Base-by-base conservation (phyloP, 345 rosid genomes). In the Camelina neglecta region DNA sequence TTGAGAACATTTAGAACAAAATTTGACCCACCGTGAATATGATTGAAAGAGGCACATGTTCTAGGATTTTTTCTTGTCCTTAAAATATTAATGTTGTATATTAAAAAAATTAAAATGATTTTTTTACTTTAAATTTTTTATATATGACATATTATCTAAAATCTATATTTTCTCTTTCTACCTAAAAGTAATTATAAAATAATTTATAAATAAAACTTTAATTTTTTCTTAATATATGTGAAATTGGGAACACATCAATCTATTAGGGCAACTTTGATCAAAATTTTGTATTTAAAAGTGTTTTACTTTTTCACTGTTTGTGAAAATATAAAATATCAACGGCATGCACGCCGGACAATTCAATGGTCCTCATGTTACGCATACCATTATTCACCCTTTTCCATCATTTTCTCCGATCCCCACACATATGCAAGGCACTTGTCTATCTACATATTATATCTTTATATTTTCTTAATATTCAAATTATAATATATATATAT, bases 261-360 rank as follows among this genome's bases (percentile, higher is more conserved):
- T 18, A 18, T 18, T 18, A 18, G 18, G 18, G 18, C 18, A 21
- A 72, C 77, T 78, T 72, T 78, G 72, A 59, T 72, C 23, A 66
- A 71, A 51, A 42, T 10, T 15, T 59, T 65, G 56, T 49, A 65
- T 65, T 56, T 54, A 33, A 29, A 29, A 69, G 53, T 71, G 38
- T 59, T 63, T 72, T 49, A 59, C 51, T 60, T 60, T 67, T 72
- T 44, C 35, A 60, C 59, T 41, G 38, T 66, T 65, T 71, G 7
- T 60, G 44, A 72, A 33, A 66, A 13, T 44, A 61, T 60, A 72
- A 67, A 59, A 60, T 41, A 78, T 65, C 13, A 54, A 29, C n/a
- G 60, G 81, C 81, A 78, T 77, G 81, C 78, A 78, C 81, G 81
- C 78, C 81, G 57, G 81, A 78, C 81, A 72, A 56, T 67, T 53